These are phyloP conservation scores for Lentinula sp. DNA, from an alignment of 768 basidiomycete genomes.

Conservation along the genomic window DNA sequence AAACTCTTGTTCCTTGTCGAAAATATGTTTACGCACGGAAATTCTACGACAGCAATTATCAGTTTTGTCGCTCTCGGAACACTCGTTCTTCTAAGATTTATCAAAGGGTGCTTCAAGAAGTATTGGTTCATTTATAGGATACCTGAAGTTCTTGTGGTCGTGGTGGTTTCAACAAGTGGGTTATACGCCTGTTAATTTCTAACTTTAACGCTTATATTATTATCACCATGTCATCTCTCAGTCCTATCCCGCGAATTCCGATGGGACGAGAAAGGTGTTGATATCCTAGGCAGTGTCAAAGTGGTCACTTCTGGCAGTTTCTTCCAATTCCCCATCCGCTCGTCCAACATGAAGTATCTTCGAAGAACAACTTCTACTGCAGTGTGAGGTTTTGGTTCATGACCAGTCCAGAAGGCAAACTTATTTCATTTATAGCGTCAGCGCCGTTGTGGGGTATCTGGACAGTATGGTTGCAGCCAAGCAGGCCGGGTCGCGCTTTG, in stretches of 20 bases:
- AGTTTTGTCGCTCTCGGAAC: constrained; percentile 64
- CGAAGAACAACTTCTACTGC: constrained; percentile 81
- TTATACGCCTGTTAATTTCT: not conserved
- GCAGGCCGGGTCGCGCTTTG: constrained; percentile 80
- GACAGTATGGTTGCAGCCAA: constrained; percentile 96
- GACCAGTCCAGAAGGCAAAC: not conserved
- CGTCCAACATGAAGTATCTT: constrained; percentile 56
- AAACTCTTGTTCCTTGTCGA: constrained; percentile 74
- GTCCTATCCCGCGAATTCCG: constrained; percentile 61
- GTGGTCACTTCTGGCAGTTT: constrained; percentile 55
- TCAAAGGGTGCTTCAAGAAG: constrained; percentile 54
- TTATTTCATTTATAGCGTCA: constrained; percentile 39
- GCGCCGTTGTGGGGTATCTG: constrained; percentile 83
- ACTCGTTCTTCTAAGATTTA: constrained; percentile 54
- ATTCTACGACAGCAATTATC: constrained; percentile 65
- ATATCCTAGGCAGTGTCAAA: constrained; percentile 76
- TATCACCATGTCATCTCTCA: constrained; percentile 18
- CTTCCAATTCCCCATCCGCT: constrained; percentile 67
- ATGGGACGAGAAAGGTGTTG: constrained; percentile 79
- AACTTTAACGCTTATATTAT: not conserved
- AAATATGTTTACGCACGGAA: constrained; percentile 48
- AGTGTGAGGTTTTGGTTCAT: constrained; percentile 36
- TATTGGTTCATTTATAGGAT: constrained; percentile 72
- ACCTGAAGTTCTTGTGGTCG: constrained; percentile 88
- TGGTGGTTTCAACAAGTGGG: constrained; percentile 77